These are phyloP conservation scores for Trapa bicornis DNA, from an alignment of 345 rosid species.

Conservation along the genomic window DNA sequence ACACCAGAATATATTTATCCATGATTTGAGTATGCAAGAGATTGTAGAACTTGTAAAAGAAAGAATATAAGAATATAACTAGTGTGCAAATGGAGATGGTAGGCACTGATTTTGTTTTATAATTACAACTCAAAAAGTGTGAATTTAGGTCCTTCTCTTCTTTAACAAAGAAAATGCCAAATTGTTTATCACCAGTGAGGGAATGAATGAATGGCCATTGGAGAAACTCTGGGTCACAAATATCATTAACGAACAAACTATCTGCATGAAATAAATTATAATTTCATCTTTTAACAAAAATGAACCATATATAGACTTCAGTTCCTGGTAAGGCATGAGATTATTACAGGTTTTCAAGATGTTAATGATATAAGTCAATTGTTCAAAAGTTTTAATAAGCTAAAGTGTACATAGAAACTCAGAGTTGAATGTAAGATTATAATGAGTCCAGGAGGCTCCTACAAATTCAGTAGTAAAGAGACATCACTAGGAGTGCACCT, in stretches of 20 bases:
- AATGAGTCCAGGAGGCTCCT: neutral
- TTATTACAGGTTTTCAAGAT: neutral
- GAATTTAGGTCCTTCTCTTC: neutral
- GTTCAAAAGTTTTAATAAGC: neutral
- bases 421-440: neutral
- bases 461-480: neutral
- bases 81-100: neutral
- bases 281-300: neutral
- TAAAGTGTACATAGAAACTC: neutral
- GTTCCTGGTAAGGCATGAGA: neutral
- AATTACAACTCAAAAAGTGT: neutral
- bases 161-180: neutral
- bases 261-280: neutral
- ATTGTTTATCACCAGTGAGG: neutral
- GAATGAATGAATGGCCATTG: neutral
- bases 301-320: neutral
- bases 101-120: neutral
- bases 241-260: neutral
- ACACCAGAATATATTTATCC: neutral
- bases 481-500: constrained; percentile 28
- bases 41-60: neutral
- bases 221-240: neutral
- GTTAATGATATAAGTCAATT: neutral
- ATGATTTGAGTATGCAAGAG: neutral
- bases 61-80: neutral